These are phyloP conservation scores for Tagetes patula DNA, from an alignment of 129 eudicot genomes.

Conservation along the genomic window DNA sequence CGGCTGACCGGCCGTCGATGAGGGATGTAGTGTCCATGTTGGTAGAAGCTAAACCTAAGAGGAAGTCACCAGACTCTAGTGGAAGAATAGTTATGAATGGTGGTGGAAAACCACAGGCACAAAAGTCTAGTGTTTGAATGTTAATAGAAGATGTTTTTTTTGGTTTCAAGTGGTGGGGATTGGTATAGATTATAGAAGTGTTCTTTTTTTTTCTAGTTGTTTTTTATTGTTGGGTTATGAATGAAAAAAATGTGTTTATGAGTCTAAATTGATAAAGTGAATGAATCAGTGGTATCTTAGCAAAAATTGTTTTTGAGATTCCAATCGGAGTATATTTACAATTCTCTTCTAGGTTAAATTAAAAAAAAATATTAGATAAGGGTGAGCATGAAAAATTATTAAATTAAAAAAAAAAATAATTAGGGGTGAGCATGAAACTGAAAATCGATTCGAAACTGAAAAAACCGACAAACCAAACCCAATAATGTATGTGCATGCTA, in stretches of 20 bases:
- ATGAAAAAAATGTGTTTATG: conserved; percentile 25
- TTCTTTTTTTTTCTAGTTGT: background rate
- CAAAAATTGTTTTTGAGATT: background rate
- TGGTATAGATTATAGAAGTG: conserved; percentile 32
- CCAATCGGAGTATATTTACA: too few species aligned
- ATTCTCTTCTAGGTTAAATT: too few species aligned
- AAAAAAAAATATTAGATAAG: too few species aligned
- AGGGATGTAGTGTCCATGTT: conserved; percentile 95
- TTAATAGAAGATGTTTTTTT: conserved; percentile 32
- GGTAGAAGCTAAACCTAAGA: conserved; percentile 82
- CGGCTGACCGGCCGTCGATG: conserved; percentile 93
- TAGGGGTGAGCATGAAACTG: too few species aligned
- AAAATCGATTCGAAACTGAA: too few species aligned
- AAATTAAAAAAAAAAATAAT: too few species aligned
- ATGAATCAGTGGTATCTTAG: conserved; percentile 10
- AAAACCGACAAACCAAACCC: too few species aligned
- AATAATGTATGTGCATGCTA: too few species aligned
- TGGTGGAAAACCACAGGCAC: conserved; percentile 37
- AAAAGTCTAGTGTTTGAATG: conserved; percentile 44
- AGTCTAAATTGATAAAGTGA: conserved; percentile 17
- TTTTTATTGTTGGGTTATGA: conserved; percentile 30
- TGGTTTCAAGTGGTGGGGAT: conserved; percentile 26
- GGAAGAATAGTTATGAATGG: conserved; percentile 34
- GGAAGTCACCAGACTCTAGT: conserved; percentile 56
- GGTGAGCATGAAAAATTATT: too few species aligned